Base-by-base conservation (phyloP, 2,329 filamentous ascomycete genomes). In the Fusarium phyllophilum region DNA sequence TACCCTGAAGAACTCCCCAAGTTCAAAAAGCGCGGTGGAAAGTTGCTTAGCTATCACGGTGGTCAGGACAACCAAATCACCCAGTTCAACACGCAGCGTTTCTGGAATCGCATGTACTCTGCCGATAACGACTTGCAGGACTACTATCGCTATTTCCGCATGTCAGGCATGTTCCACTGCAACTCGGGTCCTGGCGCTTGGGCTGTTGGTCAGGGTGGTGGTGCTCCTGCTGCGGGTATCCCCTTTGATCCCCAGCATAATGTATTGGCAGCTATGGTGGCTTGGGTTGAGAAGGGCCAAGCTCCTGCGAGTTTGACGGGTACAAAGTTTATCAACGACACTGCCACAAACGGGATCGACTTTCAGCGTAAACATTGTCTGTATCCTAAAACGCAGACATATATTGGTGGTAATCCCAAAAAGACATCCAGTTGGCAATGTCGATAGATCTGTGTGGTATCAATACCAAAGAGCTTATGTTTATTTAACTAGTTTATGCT, bases 131-230 rank as follows among this genome's bases (percentile, higher is more conserved):
- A 79, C 20, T 55, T 86, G 26, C 86, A 85, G 5, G 83, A 86
- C 15, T 87, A 87, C 77, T 91, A 87, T 78, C 79, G 82, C 1
- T 85, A 86, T 73, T 89, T 89, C 75, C 81, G 80, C 26, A 83
- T 90, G n/a, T 87, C 87, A 0, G 88, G 88, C 1, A 87, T 67
- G 38, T 83, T 84, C 17, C 88, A 89, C 77, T 89, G 88, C 73
- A 63, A 71, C 26, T 42, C 69, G 7, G 88, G 88, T 12, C 80
- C 79, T 4, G 87, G 87, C 3, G 87, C 86, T 0, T 82, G 78
- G 73, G 70, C 73, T 11, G 45, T 83, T 6, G 81, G 82, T 0
- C 70, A 72, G 0, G 70, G 70, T 1, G 70, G 70, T 3, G 74
- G 70, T 72, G 79, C 57, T 59, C 71, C 11, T 51, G 76, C 39